phyloP scores from a whole-genome alignment of 2,329 filamentous ascomycete species.

The Trichoderma koningii region DNA sequence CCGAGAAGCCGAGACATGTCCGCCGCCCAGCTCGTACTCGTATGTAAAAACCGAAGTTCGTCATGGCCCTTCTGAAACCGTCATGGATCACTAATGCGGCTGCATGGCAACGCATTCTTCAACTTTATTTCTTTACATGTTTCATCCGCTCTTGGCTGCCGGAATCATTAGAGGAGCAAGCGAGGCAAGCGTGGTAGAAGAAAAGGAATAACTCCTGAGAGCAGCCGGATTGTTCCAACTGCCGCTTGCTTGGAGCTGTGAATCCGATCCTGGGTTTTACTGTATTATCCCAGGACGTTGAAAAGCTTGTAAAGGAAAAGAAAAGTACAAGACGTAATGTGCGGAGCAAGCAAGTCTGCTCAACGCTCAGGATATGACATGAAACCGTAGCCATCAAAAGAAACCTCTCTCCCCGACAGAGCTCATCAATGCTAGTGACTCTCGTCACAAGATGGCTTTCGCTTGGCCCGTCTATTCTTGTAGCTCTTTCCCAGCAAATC shows the following conservation, averaged over 20 bases:
- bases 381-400: constrained; percentile 5
- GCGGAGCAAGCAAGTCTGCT: constrained; percentile 2
- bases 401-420: not conserved
- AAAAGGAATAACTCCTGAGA: too few relatives aligned
- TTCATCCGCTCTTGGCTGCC: not conserved
- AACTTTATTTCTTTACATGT: not conserved
- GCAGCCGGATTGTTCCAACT: too few relatives aligned
- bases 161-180: not conserved
- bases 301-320: not conserved
- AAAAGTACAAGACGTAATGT: not conserved
- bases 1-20: constrained; percentile 16
- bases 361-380: constrained; percentile 7
- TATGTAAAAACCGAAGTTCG: too few relatives aligned
- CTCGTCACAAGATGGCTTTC: not conserved
- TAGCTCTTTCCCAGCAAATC: not conserved
- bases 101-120: not conserved
- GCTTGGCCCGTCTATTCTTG: constrained; percentile 2
- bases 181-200: not conserved
- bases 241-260: too few relatives aligned
- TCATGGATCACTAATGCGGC: not conserved
- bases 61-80: not conserved
- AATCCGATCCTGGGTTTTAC: not conserved
- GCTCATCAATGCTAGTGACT: constrained; percentile 7
- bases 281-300: not conserved
- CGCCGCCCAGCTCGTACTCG: not conserved